phyloP scores from a whole-genome alignment of 176 grass and related monocot genomes.

The Oryza officinalis region DNA sequence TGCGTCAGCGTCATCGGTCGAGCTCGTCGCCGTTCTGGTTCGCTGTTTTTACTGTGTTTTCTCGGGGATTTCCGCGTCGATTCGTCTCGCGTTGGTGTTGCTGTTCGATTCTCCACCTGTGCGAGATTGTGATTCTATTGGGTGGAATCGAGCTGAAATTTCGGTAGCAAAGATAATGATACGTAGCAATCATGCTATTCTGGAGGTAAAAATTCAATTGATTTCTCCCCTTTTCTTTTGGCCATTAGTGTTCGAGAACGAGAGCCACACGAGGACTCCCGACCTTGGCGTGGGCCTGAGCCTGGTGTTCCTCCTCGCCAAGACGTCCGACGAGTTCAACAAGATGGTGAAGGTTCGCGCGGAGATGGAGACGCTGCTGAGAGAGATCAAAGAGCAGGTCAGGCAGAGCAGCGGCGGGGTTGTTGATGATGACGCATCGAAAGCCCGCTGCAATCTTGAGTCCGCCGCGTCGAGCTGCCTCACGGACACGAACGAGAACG shows the following conservation, averaged over 20 bases:
- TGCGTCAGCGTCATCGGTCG: not conserved
- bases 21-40: not conserved
- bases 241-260: not conserved
- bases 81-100: not conserved
- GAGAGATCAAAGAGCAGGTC: conserved; percentile 39
- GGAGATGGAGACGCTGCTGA: conserved; percentile 61
- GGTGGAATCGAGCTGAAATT: not conserved
- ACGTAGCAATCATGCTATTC: not conserved
- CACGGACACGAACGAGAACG: conserved; percentile 31
- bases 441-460: not conserved
- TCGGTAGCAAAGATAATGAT: not conserved
- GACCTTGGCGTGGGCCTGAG: conserved; percentile 48
- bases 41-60: not conserved
- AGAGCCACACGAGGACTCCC: not conserved
- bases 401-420: not conserved
- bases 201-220: not conserved
- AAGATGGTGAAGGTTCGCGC: conserved; percentile 59
- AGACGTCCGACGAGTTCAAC: conserved; percentile 61
- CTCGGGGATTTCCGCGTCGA: not conserved
- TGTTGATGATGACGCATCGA: not conserved
- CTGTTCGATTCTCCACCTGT: not conserved
- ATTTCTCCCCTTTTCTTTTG: not conserved
- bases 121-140: not conserved
- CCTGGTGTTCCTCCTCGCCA: conserved; percentile 55
- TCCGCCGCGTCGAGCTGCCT: conserved; percentile 48